Conservation (phyloP, 768 basidiomycete genomes). For the Suillus tomentosus region DNA sequence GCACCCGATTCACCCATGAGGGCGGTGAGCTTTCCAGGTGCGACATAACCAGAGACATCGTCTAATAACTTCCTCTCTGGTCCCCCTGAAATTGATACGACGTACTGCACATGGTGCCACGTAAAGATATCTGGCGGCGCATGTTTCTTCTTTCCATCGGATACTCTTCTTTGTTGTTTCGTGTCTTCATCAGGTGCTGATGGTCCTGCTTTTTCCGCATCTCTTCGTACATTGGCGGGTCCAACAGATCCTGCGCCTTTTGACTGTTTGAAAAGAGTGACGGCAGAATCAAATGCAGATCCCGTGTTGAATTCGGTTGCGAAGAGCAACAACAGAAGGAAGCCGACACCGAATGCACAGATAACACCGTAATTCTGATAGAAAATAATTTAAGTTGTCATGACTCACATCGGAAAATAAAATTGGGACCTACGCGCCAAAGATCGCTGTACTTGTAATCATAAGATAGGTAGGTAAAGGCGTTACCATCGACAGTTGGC, state of each 20-base stretch:
- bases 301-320: conserved; percentile 58
- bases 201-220: conserved; percentile 32
- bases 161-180: conserved; percentile 2
- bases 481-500: conserved; percentile 58
- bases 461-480: conserved; percentile 50
- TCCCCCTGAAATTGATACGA: conserved; percentile 38
- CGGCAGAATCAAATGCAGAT: conserved; percentile 36
- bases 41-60: conserved; percentile 79
- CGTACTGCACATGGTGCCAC: conserved; percentile 74
- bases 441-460: conserved; percentile 47
- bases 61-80: conserved; percentile 60
- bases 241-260: conserved; percentile 41
- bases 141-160: conserved; percentile 24
- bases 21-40: conserved; percentile 78
- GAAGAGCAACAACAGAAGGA: conserved; percentile 54
- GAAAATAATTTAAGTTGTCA: not conserved
- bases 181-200: not conserved
- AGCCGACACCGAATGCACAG: conserved; percentile 61
- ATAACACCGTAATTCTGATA: conserved; percentile 72
- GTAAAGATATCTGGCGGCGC: conserved; percentile 66
- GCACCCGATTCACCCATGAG: conserved; percentile 68
- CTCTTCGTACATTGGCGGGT: conserved; percentile 24
- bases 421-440: conserved; percentile 42
- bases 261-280: conserved; percentile 62
- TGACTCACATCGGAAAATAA: not conserved